Percentiles rank a stretch among this genome's conserved stretches.
phyloP scores from a whole-genome alignment of 2,329 filamentous ascomycete genomes.

The Tricladium varicosporioides region DNA sequence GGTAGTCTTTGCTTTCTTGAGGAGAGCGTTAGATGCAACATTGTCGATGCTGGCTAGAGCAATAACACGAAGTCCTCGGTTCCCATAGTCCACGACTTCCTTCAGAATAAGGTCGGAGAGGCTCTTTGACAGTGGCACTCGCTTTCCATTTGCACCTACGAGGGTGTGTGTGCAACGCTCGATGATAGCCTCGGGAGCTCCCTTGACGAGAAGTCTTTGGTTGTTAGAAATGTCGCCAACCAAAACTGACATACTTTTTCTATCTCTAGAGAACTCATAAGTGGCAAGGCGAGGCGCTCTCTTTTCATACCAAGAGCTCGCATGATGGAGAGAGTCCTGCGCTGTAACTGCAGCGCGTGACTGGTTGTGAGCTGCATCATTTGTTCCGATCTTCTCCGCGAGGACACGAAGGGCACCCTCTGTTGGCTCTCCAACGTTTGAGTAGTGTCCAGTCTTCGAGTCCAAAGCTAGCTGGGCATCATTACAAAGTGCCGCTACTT shows the following conservation, averaged over 20 bases:
- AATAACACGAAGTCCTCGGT: conserved; percentile 89
- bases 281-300: conserved; percentile 74
- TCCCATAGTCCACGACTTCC: conserved; percentile 87
- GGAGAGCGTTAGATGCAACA: conserved; percentile 65
- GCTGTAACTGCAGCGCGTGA: conserved; percentile 45
- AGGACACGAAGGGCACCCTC: conserved; percentile 89
- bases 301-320: conserved; percentile 82
- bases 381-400: conserved; percentile 89
- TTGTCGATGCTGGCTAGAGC: conserved; percentile 84
- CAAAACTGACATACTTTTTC: conserved; percentile 98
- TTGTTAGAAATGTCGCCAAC: conserved; percentile 60
- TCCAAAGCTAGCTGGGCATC: conserved; percentile 84
- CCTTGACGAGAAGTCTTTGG: conserved; percentile 92
- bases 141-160: conserved; percentile 75
- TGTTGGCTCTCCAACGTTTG: conserved; percentile 88
- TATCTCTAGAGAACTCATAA: conserved; percentile 94
- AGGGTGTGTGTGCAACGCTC: conserved; percentile 85
- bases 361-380: conserved; percentile 47
- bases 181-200: conserved; percentile 90
- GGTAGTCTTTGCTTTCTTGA: conserved; percentile 75
- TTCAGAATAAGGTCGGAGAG: conserved; percentile 69
- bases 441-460: conserved; percentile 68
- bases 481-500: conserved; percentile 79
- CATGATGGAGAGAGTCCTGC: conserved; percentile 69
- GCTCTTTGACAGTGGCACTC: conserved; percentile 67